A percentile compares a stretch with the other conserved stretches of the same genome.
These are phyloP conservation scores for Collybiopsis confluens DNA, from an alignment of 768 basidiomycete species.

Conservation along the genomic window DNA sequence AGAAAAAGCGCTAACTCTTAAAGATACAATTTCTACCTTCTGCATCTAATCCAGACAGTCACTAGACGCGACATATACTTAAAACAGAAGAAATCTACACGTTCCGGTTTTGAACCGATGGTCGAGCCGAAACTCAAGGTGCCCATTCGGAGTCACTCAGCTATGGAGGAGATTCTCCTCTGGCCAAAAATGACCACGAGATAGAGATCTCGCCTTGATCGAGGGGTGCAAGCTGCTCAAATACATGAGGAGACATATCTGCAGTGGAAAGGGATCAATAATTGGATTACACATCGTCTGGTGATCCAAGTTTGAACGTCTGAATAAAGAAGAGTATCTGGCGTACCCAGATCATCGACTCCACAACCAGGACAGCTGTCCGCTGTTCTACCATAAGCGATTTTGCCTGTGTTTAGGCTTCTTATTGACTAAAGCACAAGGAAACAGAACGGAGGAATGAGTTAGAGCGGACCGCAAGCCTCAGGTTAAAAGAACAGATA, in stretches of 20 bases:
- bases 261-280: not conserved
- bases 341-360: constrained; percentile 7
- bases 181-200: not conserved
- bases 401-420: not conserved
- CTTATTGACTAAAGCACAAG: not conserved
- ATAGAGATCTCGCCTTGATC: not conserved
- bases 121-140: too few relatives aligned
- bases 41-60: too few relatives aligned
- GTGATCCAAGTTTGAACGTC: not conserved
- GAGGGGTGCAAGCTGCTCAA: not conserved
- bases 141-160: too few relatives aligned
- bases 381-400: not conserved
- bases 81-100: too few relatives aligned
- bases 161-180: not conserved
- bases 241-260: constrained; percentile 7
- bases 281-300: not conserved
- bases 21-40: too few relatives aligned
- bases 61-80: too few relatives aligned
- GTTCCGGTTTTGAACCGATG: too few relatives aligned
- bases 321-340: not conserved
- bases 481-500: not conserved
- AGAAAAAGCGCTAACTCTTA: too few relatives aligned
- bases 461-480: not conserved
- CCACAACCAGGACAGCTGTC: constrained; percentile 1
- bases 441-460: not conserved